phyloP scores from a whole-genome alignment of 2,329 filamentous ascomycete genomes.

The Dryadomyces quercus-mongolicae region DNA sequence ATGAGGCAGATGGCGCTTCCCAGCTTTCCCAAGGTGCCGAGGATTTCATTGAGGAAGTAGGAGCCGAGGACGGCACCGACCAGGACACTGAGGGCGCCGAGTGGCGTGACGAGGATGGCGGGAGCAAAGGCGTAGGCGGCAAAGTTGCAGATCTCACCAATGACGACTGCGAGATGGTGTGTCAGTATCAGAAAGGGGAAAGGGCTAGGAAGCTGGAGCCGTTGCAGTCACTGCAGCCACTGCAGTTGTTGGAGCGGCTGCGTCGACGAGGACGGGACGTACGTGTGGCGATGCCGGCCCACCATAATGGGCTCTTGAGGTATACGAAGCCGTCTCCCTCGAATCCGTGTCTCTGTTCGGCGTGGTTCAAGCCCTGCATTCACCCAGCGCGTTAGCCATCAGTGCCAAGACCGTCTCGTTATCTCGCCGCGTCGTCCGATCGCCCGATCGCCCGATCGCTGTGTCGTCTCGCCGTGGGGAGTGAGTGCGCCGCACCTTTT shows the following conservation, averaged over 20 bases:
- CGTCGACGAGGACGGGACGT: slow-evolving; percentile 23
- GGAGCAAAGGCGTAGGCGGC: slow-evolving; percentile 96
- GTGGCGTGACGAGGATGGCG: slow-evolving; percentile 92
- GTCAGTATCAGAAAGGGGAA: slow-evolving; percentile 1
- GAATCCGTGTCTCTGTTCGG: slow-evolving; percentile 84
- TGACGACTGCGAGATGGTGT: slow-evolving; percentile 58
- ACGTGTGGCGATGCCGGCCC: slow-evolving; percentile 87
- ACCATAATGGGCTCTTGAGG: slow-evolving; percentile 91
- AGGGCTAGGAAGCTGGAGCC: background rate
- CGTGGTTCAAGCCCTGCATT: slow-evolving; percentile 53
- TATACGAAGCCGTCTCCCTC: slow-evolving; percentile 95
- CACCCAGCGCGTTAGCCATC: background rate
- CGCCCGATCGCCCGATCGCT: no score
- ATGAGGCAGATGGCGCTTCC: slow-evolving; percentile 95
- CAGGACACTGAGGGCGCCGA: slow-evolving; percentile 86
- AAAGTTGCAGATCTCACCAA: slow-evolving; percentile 94
- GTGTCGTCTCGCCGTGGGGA: no score
- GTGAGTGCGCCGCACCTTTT: slow-evolving; percentile 55
- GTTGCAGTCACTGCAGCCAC: no score
- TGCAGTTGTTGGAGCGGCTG: no score
- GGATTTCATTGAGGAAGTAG: slow-evolving; percentile 82
- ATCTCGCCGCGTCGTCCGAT: background rate
- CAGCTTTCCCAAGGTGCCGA: slow-evolving; percentile 84
- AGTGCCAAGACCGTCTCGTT: slow-evolving; percentile 1
- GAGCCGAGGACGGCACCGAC: slow-evolving; percentile 91